Evolutionary conservation across 169 alveolate genomes (phyloP), one percentile per base, ranked within the genome.

Genomic region (Cyclospora cayetanensis): DNA sequence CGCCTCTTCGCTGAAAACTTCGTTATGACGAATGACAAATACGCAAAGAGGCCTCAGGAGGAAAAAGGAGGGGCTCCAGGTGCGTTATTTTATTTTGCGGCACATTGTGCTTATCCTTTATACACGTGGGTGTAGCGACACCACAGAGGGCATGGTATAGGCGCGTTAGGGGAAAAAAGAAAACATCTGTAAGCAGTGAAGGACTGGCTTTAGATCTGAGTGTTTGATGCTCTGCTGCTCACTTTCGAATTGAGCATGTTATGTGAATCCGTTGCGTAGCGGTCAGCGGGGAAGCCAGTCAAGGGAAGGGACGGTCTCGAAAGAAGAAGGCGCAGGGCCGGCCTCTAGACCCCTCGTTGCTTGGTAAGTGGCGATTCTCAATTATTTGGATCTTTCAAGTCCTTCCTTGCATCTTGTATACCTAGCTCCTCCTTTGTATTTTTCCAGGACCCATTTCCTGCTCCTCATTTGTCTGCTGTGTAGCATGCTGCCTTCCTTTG

Each of bases 301-400:
- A 74, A 35, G 85, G 85, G n/a, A 74, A 42, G 41, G 85, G 85
- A 74, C 39, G 66, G 27, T 74, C 85, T 20, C 85, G 85, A 37
- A 74, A 74, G 39, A 74, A 74, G 65, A 74, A 74, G 53, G 42
- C 85, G 35, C 85, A 74, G 65, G 85, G 66, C 43, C 85, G 85
- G 41, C 85, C 85, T 3, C 25, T 74, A n/a, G 85, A 74, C 39
- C 85, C 85, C 9, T 35, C 60, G 4, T 74, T 74, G 65, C 65
- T 74, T 41, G 85, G 85, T 74, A 74, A 50, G 85, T 31, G n/a
- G 11, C 2, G 18, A 15, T 37, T 4, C 15, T 63, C 15, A 20
- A 3, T 15, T 41, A 2, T 7, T 12, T 22, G 1, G 1, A 20
- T 4, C 42, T 20, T 9, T 22, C 9, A 29, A 12, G 22, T 25